Evolutionary conservation across 805 yeast species (phyloP).

Genomic region (Yarrowia sp.): DNA sequence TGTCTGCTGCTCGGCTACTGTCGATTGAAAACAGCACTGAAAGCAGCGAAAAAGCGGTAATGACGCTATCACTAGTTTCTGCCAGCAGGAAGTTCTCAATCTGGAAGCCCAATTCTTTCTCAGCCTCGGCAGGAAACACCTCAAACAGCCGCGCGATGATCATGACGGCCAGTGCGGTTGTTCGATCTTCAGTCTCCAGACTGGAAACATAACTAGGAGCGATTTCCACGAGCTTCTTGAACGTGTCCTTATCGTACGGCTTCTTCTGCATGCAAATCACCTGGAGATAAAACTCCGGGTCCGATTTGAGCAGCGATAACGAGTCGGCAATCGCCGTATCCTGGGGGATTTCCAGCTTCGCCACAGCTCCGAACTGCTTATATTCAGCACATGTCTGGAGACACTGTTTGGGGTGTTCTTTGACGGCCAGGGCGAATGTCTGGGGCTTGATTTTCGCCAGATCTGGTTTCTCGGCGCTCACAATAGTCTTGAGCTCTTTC

Average conservation of each 20-base stretch:
- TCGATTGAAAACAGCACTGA: constrained; percentile 46
- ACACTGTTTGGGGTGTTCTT: constrained; percentile 18
- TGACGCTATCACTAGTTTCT: constrained; percentile 14
- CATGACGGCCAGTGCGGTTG: constrained; percentile 25
- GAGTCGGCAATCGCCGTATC: constrained; percentile 3
- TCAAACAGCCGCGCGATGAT: constrained; percentile 27
- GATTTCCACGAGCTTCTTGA: constrained; percentile 26
- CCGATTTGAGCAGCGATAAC: constrained; percentile 7
- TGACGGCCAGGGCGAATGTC: constrained; percentile 6
- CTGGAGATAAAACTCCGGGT: constrained; percentile 38
- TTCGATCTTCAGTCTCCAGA: constrained; percentile 9
- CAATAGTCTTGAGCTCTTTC: background rate
- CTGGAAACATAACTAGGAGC: constrained; percentile 30
- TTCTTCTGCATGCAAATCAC: constrained; percentile 32
- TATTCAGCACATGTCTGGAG: constrained; percentile 3
- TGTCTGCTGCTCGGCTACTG: constrained; percentile 43
- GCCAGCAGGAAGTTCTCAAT: constrained; percentile 29
- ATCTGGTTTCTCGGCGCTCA: constrained; percentile 23
- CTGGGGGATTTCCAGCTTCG: constrained; percentile 10
- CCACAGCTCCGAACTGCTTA: constrained; percentile 3
- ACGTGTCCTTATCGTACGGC: constrained; percentile 18
- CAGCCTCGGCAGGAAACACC: constrained; percentile 21
- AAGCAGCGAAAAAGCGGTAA: constrained; percentile 46
- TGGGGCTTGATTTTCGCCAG: constrained; percentile 2
- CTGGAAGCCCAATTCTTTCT: constrained; percentile 28